These are phyloP conservation scores for Verruconis gallopava DNA, from an alignment of 2,329 filamentous ascomycete genomes.

Conservation along the genomic window DNA sequence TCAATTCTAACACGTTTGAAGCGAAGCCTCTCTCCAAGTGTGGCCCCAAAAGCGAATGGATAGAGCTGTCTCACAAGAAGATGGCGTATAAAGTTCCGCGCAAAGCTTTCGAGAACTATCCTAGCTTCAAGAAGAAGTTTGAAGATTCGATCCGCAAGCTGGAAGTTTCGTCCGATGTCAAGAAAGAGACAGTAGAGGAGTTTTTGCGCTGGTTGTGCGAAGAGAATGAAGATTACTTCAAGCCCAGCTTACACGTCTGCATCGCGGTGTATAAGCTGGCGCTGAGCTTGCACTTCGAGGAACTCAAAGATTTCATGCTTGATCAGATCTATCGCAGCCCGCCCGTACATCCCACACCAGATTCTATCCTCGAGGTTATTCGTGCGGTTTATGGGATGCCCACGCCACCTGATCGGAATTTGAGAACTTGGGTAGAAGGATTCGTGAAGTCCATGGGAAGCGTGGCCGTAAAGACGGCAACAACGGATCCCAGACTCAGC, in stretches of 20 bases:
- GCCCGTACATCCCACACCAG: neutral
- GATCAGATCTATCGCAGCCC: neutral
- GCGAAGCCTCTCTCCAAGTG: slow-evolving; percentile 1
- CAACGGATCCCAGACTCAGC: neutral
- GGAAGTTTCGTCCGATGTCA: slow-evolving; percentile 1
- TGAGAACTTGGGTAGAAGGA: neutral
- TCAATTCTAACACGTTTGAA: neutral
- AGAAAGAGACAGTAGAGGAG: slow-evolving; percentile 1
- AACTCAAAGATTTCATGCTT: neutral
- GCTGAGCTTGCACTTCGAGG: neutral
- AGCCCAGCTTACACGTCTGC: neutral
- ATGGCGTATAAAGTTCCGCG: slow-evolving; percentile 5
- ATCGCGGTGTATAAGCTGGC: neutral
- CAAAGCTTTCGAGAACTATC: neutral
- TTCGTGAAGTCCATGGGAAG: neutral
- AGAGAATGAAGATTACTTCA: neutral
- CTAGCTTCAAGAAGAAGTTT: slow-evolving; percentile 7
- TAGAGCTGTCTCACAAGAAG: slow-evolving; percentile 3
- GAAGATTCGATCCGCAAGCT: slow-evolving; percentile 4
- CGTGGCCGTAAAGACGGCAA: neutral
- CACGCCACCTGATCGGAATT: neutral
- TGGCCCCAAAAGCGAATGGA: slow-evolving; percentile 5
- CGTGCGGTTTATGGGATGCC: neutral
- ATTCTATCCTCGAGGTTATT: neutral
- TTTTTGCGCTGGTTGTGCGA: slow-evolving; percentile 5